Base-by-base conservation (phyloP, 2,329 filamentous ascomycete species). In the Amauroascus niger region DNA sequence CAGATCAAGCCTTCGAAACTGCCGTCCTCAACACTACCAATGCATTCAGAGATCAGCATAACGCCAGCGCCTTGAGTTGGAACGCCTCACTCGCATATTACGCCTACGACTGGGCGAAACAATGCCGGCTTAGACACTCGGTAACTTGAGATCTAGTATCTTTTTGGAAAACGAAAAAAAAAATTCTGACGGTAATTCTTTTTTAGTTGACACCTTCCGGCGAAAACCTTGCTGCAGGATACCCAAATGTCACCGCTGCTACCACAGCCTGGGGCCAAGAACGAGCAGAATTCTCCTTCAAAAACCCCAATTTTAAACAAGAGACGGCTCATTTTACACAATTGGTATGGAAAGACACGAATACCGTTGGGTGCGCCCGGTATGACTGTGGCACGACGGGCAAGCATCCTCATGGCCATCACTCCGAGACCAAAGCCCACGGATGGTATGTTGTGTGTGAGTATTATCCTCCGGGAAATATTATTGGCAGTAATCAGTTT, bases 221-320 rank as follows among this genome's bases (percentile, higher is more conserved):
- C 62, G 86, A 90, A 70, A 90, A 89, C 67, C 76, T 90, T 2
- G 84, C 84, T 6, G 74, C 81, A 3, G 85, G 84, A 3, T 88
- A 81, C 64, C 58, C 72, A 0, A 81, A 84, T 62, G 78, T 76
- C 1, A 76, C 76, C 0, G 71, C 74, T 2, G 75, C 78, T 48
- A 73, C 89, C n/a, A 76, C 79, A 43, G 78, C 76, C 1, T 89
- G 86, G 85, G 86, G 80, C 16, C 60, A 75, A 58, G 82, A 87
- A 68, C 66, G 79, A 9, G 61, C 65, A 0, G 55, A 71, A 5
- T 89, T 87, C 64, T 67, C 84, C 60, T 89, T 79, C 65, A 58
- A 63, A 1, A 64, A 75, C 0, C 77, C 76, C 0, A 41, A 20
- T 13, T 52, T 46, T 16, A 7, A 18, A 3, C 24, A 37, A 14